Conservation (phyloP, 148 eudicot species). For the Selenicereus undatus region DNA sequence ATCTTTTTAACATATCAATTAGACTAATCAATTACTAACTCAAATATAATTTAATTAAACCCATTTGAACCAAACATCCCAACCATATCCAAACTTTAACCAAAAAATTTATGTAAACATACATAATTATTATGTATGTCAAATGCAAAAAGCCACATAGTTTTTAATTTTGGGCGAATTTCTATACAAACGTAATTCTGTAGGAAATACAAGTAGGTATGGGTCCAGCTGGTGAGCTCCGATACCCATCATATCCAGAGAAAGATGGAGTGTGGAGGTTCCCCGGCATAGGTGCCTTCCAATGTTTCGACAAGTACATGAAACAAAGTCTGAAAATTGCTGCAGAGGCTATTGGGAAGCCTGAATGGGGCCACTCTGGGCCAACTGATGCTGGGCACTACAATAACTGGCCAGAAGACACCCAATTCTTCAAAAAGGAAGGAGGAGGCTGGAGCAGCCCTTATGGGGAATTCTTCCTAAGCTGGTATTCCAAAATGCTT, state of each 20-base stretch:
- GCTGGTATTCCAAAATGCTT: conserved; percentile 90
- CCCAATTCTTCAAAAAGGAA: conserved; percentile 74
- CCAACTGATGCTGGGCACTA: conserved; percentile 92
- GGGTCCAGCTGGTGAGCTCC: conserved; percentile 99
- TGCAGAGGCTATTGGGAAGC: conserved; percentile 82
- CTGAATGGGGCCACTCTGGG: conserved; percentile 90
- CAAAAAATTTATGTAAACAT: no score
- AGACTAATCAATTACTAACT: no score
- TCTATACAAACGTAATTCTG: not conserved
- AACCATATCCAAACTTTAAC: no score
- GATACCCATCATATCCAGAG: conserved; percentile 96
- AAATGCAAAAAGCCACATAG: no score
- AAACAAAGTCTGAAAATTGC: conserved; percentile 77
- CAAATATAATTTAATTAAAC: no score
- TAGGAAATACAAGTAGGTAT: conserved; percentile 99
- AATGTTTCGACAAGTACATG: conserved; percentile 97
- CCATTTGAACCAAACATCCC: no score
- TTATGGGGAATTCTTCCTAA: conserved; percentile 90
- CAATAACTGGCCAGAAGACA: conserved; percentile 98
- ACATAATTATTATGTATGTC: no score
- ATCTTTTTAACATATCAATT: no score
- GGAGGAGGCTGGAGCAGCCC: conserved; percentile 71
- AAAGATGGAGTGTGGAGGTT: conserved; percentile 89
- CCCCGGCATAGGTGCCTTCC: conserved; percentile 97
- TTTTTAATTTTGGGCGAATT: no score